Conservation (phyloP, 1,284 basidiomycete species). For the Dichomitus squalens region DNA sequence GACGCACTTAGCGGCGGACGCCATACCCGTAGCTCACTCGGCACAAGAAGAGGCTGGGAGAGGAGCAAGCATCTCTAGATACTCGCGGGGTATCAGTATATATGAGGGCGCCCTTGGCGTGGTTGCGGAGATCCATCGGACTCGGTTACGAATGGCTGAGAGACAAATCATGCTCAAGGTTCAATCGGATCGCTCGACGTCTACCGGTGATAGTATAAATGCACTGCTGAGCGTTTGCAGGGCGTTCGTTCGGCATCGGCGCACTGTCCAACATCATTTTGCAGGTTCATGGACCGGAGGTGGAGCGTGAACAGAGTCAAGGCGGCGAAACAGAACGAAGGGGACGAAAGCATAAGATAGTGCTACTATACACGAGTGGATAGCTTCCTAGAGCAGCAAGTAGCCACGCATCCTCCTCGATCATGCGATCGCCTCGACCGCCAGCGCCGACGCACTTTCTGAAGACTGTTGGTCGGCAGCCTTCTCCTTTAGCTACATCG, state of each 20-base stretch:
- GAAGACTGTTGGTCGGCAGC: slow-evolving; percentile 8
- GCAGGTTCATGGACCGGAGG: background rate
- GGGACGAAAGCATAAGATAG: slow-evolving; percentile 17
- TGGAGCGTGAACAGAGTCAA: background rate
- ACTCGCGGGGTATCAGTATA: background rate
- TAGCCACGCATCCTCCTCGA: background rate
- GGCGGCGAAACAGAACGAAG: background rate
- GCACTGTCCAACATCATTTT: background rate
- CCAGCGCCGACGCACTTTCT: slow-evolving; percentile 1
- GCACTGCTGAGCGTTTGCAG: background rate
- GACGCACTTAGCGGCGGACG: slow-evolving; percentile 9
- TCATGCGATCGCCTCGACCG: slow-evolving; percentile 18
- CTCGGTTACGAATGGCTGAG: slow-evolving; percentile 16
- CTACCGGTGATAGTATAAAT: background rate
- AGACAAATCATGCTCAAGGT: slow-evolving; percentile 13
- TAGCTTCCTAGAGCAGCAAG: background rate
- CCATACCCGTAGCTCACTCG: slow-evolving; percentile 7
- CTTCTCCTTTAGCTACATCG: slow-evolving; percentile 16
- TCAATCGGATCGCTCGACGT: slow-evolving; percentile 1
- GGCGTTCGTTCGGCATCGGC: background rate
- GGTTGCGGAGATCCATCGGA: slow-evolving; percentile 25
- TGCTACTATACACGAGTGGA: background rate
- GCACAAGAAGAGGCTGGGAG: background rate
- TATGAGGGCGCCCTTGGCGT: slow-evolving; percentile 9
- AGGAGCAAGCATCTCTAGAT: background rate